These are phyloP conservation scores for Cruciata laevipes DNA, from an alignment of 257 asterid genomes.

Conservation along the genomic window DNA sequence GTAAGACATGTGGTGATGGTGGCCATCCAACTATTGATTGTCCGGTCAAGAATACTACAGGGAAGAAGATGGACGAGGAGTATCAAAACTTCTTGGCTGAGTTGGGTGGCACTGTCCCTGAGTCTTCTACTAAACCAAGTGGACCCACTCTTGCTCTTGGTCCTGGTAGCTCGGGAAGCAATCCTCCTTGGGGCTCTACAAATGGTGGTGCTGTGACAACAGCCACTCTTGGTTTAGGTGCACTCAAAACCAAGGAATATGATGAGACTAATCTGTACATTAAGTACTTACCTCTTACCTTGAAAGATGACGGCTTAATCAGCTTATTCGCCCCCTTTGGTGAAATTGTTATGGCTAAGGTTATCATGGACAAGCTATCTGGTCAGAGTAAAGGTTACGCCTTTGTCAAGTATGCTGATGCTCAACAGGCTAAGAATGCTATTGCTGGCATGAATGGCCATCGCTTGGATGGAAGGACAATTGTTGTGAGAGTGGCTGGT, in stretches of 20 bases:
- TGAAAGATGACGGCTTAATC: conserved; percentile 83
- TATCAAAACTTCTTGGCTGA: conserved; percentile 89
- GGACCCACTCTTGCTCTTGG: conserved; percentile 61
- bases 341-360: conserved; percentile 95
- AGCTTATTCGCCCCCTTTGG: conserved; percentile 76
- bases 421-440: conserved; percentile 80
- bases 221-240: conserved; percentile 47
- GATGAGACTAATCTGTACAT: conserved; percentile 86
- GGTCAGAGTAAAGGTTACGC: conserved; percentile 90
- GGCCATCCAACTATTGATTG: conserved; percentile 96
- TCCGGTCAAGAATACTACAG: conserved; percentile 84
- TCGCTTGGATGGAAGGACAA: conserved; percentile 88
- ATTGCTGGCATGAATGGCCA: conserved; percentile 88
- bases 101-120: conserved; percentile 85
- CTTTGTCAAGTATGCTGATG: conserved; percentile 85
- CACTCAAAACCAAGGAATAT: conserved; percentile 75
- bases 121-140: conserved; percentile 45
- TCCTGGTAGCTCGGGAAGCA: conserved; percentile 49
- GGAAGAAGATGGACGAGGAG: conserved; percentile 98
- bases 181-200: conserved; percentile 79
- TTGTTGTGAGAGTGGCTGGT: conserved; percentile 94
- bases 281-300: conserved; percentile 81
- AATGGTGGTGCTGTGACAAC: conserved; percentile 22
- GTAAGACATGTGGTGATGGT: conserved; percentile 96
- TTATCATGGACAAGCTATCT: conserved; percentile 72